Evolutionary conservation across 2,329 filamentous ascomycete species (phyloP), one percentile per base, ranked within the genome.

Genomic region (Penicillium sp.): DNA sequence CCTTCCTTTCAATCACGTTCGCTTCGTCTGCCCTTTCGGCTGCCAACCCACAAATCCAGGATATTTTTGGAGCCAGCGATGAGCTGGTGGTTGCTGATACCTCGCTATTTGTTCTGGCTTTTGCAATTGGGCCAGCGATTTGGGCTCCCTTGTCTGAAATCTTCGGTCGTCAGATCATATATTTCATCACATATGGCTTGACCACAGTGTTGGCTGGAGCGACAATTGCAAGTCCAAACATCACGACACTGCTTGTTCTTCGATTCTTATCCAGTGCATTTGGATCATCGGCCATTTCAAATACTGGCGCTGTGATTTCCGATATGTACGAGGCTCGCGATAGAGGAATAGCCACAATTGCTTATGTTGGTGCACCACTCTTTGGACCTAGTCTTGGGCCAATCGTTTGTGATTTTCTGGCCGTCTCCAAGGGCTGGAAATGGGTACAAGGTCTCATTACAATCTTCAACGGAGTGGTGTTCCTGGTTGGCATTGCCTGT

Each of bases 351-450:
- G 86, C 85, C 0, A 81, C 84, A 56, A 80, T 82, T 9, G 67
- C 87, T 11, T 90, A 88, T 65, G 82, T 85, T 6, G 79, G 83
- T 11, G 83, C 84, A 3, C 86, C 86, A 1, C 87, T 87, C 67
- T 75, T 88, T 51, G 86, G 86, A 1, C 84, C 86, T 0, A 81
- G 69, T 54, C 83, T 72, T 67, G 84, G 86, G 0, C 87, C 87
- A 2, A 83, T 89, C 42, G 79, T 81, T 9, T 83, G 84, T 52
- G 85, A 85, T 4, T 89, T 89, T 67, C 73, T 88, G 2, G 82
- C 82, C 5, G 77, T 84, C 62, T 75, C 77, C 2, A 79, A 79
- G 18, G 85, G 85, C 11, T 88, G 86, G 87, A 75, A 84, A 59
- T 89, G 86, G 86, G 81, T 88, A 14, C 75, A 82, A 62, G 83